Evolutionary conservation across 108 stramenopile genomes (phyloP).

Genomic region (Licmophora abbreviata): DNA sequence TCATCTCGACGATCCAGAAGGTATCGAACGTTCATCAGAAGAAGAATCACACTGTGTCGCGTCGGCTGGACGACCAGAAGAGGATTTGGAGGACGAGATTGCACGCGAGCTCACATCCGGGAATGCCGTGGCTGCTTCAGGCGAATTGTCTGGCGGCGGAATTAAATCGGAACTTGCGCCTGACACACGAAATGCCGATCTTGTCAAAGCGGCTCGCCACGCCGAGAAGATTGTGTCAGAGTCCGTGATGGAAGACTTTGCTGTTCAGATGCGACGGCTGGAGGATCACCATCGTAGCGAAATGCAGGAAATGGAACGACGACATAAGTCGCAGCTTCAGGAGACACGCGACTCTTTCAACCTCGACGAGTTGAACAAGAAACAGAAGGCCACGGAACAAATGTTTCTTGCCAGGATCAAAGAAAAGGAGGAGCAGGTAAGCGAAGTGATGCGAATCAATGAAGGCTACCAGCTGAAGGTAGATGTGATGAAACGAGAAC

Average conservation of each 20-base stretch:
- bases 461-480: constrained; percentile 37
- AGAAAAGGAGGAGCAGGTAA: constrained; percentile 30
- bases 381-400: constrained; percentile 35
- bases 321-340: constrained; percentile 34
- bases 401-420: constrained; percentile 14
- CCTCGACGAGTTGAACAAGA: constrained; percentile 33
- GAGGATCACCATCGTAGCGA: constrained; percentile 66
- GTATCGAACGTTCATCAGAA: too few species aligned
- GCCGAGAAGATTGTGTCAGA: constrained; percentile 16
- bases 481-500: constrained; percentile 49
- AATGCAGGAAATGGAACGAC: constrained; percentile 33
- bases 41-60: too few species aligned
- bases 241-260: constrained; percentile 51
- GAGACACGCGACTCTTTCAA: constrained; percentile 22
- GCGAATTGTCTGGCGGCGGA: background rate
- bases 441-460: constrained; percentile 24
- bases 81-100: background rate
- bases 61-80: too few species aligned
- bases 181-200: background rate
- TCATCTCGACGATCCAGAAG: too few species aligned
- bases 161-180: background rate
- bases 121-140: background rate
- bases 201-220: background rate
- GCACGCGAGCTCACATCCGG: background rate
- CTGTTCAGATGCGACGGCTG: constrained; percentile 69